Conservation (phyloP, 805 yeast species). For the Saccharomyces mikatae region DNA sequence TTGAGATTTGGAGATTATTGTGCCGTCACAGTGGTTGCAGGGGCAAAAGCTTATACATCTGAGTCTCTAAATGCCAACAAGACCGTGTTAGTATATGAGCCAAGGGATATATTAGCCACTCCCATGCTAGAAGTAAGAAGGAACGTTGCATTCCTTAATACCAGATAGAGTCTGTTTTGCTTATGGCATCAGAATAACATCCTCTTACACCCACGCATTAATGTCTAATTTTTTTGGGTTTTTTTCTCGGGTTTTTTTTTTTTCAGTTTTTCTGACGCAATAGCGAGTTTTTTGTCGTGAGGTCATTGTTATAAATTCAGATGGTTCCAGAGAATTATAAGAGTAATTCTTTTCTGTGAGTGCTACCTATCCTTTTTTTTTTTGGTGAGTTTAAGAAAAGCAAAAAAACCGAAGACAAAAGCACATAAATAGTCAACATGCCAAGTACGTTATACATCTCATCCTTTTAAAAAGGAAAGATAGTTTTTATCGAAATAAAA, state of each 20-base stretch:
- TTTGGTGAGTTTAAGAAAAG: too few relatives aligned
- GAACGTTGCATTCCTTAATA: neutral
- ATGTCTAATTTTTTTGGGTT: neutral
- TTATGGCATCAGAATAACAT: neutral
- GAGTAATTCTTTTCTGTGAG: too few relatives aligned
- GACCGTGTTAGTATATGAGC: neutral
- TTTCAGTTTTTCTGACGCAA: neutral
- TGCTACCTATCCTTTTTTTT: too few relatives aligned
- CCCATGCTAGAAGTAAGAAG: neutral
- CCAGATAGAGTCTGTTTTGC: neutral
- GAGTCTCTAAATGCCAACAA: neutral
- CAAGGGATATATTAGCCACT: neutral
- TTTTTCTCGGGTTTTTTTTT: neutral
- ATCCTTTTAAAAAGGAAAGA: neutral
- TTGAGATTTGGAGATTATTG: neutral
- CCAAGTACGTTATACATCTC: constrained; percentile 14
- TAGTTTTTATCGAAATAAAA: neutral
- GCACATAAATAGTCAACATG: constrained; percentile 4
- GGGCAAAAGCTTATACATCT: neutral
- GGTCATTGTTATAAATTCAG: neutral
- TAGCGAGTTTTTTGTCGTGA: neutral
- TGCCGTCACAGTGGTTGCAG: neutral
- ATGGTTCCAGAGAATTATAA: neutral
- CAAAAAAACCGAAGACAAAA: neutral
- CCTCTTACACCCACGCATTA: neutral